Conservation (phyloP, 1,284 basidiomycete species). For the Cutaneotrichosporon arboriforme region DNA sequence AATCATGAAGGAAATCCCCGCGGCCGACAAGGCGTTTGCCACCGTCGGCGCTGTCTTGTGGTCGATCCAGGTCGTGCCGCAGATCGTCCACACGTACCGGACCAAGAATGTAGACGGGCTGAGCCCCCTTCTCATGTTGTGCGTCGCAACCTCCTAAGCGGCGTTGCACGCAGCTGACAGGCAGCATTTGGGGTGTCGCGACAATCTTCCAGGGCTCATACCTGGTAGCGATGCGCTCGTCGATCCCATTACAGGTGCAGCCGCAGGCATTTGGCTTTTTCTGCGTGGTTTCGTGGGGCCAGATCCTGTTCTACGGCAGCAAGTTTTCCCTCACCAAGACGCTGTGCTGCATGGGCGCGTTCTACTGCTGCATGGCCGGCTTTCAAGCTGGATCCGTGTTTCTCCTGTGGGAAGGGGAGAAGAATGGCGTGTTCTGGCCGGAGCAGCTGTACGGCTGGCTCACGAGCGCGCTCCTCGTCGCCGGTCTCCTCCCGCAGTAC, state of each 20-base stretch:
- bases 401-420: slow-evolving; percentile 53
- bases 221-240: slow-evolving; percentile 60
- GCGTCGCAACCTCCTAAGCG: slow-evolving; percentile 14
- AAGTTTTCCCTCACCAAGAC: slow-evolving; percentile 46
- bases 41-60: slow-evolving; percentile 54
- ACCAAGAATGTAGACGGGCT: slow-evolving; percentile 66
- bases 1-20: slow-evolving; percentile 11
- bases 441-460: slow-evolving; percentile 63
- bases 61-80: slow-evolving; percentile 58
- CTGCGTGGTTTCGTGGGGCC: slow-evolving; percentile 59
- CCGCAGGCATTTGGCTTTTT: slow-evolving; percentile 67
- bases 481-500: slow-evolving; percentile 59
- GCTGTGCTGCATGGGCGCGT: slow-evolving; percentile 42
- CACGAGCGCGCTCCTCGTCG: slow-evolving; percentile 58
- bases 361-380: slow-evolving; percentile 53
- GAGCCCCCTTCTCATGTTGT: slow-evolving; percentile 64
- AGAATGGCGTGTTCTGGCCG: slow-evolving; percentile 52
- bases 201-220: slow-evolving; percentile 66
- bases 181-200: slow-evolving; percentile 59
- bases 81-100: slow-evolving; percentile 64
- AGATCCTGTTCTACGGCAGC: slow-evolving; percentile 61
- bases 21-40: slow-evolving; percentile 58
- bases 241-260: slow-evolving; percentile 63
- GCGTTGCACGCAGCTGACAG: not conserved
- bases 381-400: slow-evolving; percentile 61